Evolutionary conservation across 441 rosid species (phyloP), one percentile per base, ranked within the genome.

Genomic region (Corymbia calophylla): DNA sequence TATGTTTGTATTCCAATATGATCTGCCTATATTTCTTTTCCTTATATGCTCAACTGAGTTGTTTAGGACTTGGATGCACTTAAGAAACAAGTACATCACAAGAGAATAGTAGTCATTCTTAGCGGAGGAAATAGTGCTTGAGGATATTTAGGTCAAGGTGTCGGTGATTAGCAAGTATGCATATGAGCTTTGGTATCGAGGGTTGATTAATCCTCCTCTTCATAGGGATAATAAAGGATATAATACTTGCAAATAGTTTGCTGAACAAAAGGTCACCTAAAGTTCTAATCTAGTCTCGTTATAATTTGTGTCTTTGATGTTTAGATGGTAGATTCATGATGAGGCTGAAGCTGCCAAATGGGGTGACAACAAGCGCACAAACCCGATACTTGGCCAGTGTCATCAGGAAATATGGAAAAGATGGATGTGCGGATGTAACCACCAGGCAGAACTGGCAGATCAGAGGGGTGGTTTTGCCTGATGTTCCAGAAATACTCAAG

Each of bases 371-470:
- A 18, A 96, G 98, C 62, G 97, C 91, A 35, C 99, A 97, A 89
- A 96, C 99, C n/a, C 92, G 98, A 73, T 97, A 96, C 92, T 88
- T 97, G 68, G 99, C 98, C 0, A 97, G 97, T 89, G 98, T 96
- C 91, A 96, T 97, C 35, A 95, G 93, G 89, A 97, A 96, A 89
- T 97, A 97, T 53, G 98, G 99, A 13, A 92, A 94, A 90, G 99
- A 97, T n/a, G 99, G 99, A 4, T 97, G 99, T 80, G 99, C 95
- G 1, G 99, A 97, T 92, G 96, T 97, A 62, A 97, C 99, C 9
- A 97, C 99, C 2, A 94, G 99, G 92, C 99, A 96, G 92, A 97
- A 97, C 92, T 97, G 99, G 99, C 99, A 97, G 93, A 97, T 97
- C 39, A 96, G 99, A 5, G 99, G 99, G 17, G 98, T 96, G 88